Conservation (phyloP, 371 early-diverging fungal species). For the Rhizopus arrhizus region DNA sequence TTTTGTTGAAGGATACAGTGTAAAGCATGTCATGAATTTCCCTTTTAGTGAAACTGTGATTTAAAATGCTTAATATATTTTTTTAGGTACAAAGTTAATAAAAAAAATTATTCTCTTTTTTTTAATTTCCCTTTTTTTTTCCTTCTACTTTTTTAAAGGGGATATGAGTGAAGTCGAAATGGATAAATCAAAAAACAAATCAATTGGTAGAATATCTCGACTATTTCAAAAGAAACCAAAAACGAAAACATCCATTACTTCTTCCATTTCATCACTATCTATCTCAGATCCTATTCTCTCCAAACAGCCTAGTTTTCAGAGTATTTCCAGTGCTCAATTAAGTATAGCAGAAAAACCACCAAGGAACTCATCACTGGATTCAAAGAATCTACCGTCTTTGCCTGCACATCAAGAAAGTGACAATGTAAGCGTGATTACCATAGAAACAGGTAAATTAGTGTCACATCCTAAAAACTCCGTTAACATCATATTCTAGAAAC, state of each 20-base stretch:
- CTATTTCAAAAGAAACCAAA: constrained; percentile 49
- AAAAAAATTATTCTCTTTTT: neutral
- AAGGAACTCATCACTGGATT: constrained; percentile 11
- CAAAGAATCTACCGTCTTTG: constrained; percentile 1
- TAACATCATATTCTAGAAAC: constrained; percentile 11
- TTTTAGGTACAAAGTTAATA: constrained; percentile 3
- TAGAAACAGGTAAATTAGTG: constrained; percentile 3
- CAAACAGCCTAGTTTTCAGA: constrained; percentile 16
- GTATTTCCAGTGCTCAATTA: constrained; percentile 8
- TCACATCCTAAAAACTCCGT: neutral
- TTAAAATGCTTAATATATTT: neutral
- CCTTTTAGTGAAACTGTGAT: neutral
- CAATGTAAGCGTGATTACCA: neutral
- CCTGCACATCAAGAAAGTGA: neutral
- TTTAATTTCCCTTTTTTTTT: neutral
- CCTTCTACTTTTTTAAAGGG: neutral
- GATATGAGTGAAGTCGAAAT: neutral
- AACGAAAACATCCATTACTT: constrained; percentile 21
- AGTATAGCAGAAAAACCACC: constrained; percentile 6
- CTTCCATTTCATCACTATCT: constrained; percentile 33
- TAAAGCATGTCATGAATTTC: neutral
- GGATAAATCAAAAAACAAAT: constrained; percentile 32
- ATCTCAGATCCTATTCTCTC: constrained; percentile 31
- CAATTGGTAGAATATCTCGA: constrained; percentile 45
- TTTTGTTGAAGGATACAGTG: too few relatives aligned